Evolutionary conservation across 805 yeast genomes (phyloP), one percentile per base, ranked within the genome.

Genomic region (Yamadazyma sp.): DNA sequence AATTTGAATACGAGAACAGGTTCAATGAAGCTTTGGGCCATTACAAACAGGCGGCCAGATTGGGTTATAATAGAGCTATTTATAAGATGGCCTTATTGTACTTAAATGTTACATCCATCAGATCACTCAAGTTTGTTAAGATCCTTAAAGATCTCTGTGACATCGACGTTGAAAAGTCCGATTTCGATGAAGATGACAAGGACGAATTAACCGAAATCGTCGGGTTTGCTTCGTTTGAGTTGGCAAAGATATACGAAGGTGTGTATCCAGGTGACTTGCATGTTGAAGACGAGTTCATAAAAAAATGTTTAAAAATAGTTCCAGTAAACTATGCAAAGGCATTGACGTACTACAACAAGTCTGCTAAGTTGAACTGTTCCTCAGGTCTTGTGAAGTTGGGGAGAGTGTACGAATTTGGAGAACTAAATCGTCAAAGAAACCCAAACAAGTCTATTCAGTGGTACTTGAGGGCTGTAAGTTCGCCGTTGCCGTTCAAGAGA

Each of bases 61-160:
- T 60, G 35, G 73, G 74, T n/a, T 68, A 68, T 49, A 66, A 67
- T 43, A 52, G 62, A 28, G 73, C 73, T n/a, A 69, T 68, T 38
- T 67, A 59, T 48, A 62, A 64, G 41, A 56, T 69, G 37, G 65
- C 71, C 1, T 43, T 67, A 45, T 47, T 67, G 27, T 62, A 59
- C 35, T 54, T 68, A 42, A 54, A 62, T 32, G 63, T 57, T 5
- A 60, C 70, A 5, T 45, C 50, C 8, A 48, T 57, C 21, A 53
- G 73, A 27, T 64, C 69, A 26, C 48, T 52, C 23, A 62, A 58
- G 38, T 68, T 50, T 44, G 53, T 64, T 49, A 55, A 57, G 23
- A 62, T 67, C 46, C 53, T 68, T 32, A 48, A 50, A 10, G 64
- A 62, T 35, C 56, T 68, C 46, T 55, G 71, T n/a, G 55, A 54